A percentile compares a stretch with the other conserved stretches of the same genome.
Conservation (phyloP, 2,329 filamentous ascomycete genomes). For the Geosmithia morbida region DNA sequence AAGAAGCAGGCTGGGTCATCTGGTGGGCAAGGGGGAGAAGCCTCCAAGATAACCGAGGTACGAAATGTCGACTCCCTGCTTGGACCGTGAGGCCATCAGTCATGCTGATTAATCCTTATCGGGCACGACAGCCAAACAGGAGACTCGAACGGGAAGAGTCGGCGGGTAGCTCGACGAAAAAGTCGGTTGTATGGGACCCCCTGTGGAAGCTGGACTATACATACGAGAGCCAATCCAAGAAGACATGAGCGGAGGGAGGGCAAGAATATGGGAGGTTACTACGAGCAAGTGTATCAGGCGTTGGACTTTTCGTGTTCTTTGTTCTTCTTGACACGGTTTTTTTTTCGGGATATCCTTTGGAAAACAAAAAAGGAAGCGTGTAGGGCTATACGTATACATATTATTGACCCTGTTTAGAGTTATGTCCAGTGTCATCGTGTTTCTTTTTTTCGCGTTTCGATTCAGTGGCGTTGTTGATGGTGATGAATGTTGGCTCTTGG, state of each 20-base stretch:
- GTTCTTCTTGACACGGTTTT: neutral
- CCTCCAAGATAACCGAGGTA: constrained; percentile 30
- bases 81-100: constrained; percentile 19
- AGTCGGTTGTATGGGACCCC: constrained; percentile 45
- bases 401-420: neutral
- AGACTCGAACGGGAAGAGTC: constrained; percentile 22
- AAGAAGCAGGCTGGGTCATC: constrained; percentile 10
- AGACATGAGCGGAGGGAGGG: neutral
- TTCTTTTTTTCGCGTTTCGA: neutral
- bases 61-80: constrained; percentile 36
- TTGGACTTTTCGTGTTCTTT: neutral
- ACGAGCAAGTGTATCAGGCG: neutral
- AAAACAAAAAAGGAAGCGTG: neutral
- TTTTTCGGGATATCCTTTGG: neutral
- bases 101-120: constrained; percentile 14
- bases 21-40: constrained; percentile 5
- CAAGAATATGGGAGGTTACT: neutral
- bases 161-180: constrained; percentile 26
- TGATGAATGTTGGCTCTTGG: neutral
- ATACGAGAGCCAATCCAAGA: constrained; percentile 27
- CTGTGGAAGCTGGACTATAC: constrained; percentile 47
- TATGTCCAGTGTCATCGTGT: neutral
- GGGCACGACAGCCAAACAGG: constrained; percentile 10
- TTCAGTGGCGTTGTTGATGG: neutral
- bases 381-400: neutral